Conservation (phyloP, 164 flowering plant species). For the Vitis rotundifolia region DNA sequence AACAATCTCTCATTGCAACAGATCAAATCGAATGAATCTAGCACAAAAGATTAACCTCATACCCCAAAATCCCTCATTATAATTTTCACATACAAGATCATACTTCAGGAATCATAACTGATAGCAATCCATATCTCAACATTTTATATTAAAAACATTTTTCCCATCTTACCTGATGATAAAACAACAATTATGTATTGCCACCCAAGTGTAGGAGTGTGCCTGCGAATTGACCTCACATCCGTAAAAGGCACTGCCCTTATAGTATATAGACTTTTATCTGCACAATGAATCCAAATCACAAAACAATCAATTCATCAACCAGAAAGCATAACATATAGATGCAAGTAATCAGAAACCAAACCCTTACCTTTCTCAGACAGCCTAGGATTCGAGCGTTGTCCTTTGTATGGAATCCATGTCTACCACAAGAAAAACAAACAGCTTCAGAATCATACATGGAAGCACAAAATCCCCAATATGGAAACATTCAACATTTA, state of each 20-base stretch:
- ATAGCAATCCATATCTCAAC: background rate
- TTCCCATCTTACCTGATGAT: conserved; percentile 61
- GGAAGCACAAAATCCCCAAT: background rate
- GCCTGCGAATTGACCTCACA: conserved; percentile 83
- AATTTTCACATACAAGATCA: background rate
- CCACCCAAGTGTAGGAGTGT: conserved; percentile 94
- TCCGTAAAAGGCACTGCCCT: conserved; percentile 81
- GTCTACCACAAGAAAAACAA: conserved; percentile 44
- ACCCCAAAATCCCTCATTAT: background rate
- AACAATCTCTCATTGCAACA: no score
- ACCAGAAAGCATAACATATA: background rate
- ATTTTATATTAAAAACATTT: no score
- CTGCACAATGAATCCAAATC: conserved; percentile 38
- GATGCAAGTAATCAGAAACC: background rate
- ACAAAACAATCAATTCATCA: conserved; percentile 8
- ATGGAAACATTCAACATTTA: background rate
- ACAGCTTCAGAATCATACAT: background rate
- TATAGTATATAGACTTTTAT: conserved; percentile 85
- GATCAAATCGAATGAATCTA: background rate
- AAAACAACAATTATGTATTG: conserved; percentile 87
- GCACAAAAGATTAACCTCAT: background rate
- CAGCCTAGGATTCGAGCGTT: conserved; percentile 56
- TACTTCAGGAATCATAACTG: background rate
- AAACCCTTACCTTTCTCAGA: conserved; percentile 73
- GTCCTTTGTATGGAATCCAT: conserved; percentile 94